Evolutionary conservation across 192 early-diverging fungal species (phyloP), one percentile per base, ranked within the genome.

Genomic region (Coemansia sp.): DNA sequence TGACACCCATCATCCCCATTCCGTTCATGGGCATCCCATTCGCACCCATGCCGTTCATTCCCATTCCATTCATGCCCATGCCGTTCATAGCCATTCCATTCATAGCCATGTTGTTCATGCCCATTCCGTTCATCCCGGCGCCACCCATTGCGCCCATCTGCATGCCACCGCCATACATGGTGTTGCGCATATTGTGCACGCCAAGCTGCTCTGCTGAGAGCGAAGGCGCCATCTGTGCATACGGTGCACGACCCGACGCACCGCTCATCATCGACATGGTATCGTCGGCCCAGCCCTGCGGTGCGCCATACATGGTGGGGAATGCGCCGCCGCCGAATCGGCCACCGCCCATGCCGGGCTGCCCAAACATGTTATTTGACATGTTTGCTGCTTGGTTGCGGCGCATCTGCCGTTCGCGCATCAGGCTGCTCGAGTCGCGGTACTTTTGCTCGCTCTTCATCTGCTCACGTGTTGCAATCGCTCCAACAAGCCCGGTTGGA

Each of bases 381-480:
- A 78, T 77, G 55, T 62, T 68, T 78, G 80, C 73, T 12, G 74
- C 75, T 59, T 84, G 82, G 66, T 84, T 77, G 71, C 82, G 82
- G 57, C 73, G 77, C 70, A 78, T 83, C 71, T 83, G 82, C 41
- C 77, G 77, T 71, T 84, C 82, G 56, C 69, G 68, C 82, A 84
- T 84, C 63, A 84, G 65, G 21, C 77, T 79, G 74, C 71, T 80
- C 41, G 84, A 78, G 63, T 85, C 80, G 63, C 77, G 76, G 65
- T 85, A 85, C 65, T 85, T 85, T 66, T 79, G 76, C 69, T 79
- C 74, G 69, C 72, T 78, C 74, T 78, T 77, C 73, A 82, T 72
- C 64, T 85, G 84, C 77, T 85, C 80, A 49, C 79, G 80, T 32
- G 71, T 79, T 55, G 84, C 84, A 68, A 85, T 85, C 6, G 84